Evolutionary conservation across 1,284 basidiomycete species (phyloP).

Genomic region (Apiotrichum akiyoshidainum): DNA sequence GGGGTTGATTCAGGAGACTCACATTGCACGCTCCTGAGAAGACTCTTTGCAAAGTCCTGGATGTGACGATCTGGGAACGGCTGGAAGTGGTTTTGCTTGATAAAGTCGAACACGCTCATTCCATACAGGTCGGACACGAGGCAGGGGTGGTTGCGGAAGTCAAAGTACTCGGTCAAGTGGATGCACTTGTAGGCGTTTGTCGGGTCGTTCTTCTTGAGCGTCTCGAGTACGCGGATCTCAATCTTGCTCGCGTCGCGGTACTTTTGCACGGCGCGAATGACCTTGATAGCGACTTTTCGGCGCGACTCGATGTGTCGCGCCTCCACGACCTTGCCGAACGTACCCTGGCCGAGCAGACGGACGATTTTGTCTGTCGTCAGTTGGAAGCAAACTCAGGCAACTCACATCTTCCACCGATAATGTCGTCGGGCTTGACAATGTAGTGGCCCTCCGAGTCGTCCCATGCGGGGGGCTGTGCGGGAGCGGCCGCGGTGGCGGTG

Average conservation of each 20-base stretch:
- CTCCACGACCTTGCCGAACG: constrained; percentile 98
- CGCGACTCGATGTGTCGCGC: constrained; percentile 73
- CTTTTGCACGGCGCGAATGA: constrained; percentile 93
- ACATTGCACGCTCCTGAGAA: constrained; percentile 93
- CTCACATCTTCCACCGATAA: constrained; percentile 77
- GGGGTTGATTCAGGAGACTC: constrained; percentile 46
- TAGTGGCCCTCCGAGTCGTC: constrained; percentile 95
- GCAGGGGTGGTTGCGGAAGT: constrained; percentile 97
- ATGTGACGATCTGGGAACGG: constrained; percentile 96
- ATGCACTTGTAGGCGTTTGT: constrained; percentile 94
- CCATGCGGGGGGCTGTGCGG: constrained; percentile 56
- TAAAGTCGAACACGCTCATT: constrained; percentile 97
- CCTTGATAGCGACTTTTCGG: constrained; percentile 91
- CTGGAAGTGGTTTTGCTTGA: constrained; percentile 96
- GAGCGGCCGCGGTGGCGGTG: constrained; percentile 3
- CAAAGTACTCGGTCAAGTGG: constrained; percentile 90
- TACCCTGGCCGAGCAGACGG: constrained; percentile 89
- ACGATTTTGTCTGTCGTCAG: constrained; percentile 74
- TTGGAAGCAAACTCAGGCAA: constrained; percentile 13
- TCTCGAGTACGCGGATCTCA: constrained; percentile 91
- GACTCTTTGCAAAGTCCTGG: constrained; percentile 88
- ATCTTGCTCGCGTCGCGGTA: constrained; percentile 99
- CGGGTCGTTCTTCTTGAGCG: constrained; percentile 86
- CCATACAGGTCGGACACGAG: constrained; percentile 94
- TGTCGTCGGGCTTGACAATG: constrained; percentile 82